Evolutionary conservation across 371 early-diverging fungal species (phyloP), one percentile per base, ranked within the genome.

Genomic region (Nematocida parisii): DNA sequence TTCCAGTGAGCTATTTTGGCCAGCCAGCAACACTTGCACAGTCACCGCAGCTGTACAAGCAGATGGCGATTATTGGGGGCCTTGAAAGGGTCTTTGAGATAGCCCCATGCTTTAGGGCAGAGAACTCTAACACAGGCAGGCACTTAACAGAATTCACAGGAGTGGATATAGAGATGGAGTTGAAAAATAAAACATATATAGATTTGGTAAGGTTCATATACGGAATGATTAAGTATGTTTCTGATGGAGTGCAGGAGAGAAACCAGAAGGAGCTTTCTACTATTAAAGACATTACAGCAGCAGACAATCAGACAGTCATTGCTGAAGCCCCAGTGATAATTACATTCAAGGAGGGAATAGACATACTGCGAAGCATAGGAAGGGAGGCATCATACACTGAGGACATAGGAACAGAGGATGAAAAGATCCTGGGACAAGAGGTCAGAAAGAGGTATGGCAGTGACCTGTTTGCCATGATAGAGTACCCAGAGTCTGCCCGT

Each of bases 131-230:
- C 87, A 97, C 97, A 20, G 96, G 95, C 87, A 91, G 98, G 56
- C 98, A 99, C 88, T 92, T 99, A 93, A 96, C 96, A 83, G 99
- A 99, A 87, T 99, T 95, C 89, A 91, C 94, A 47, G 97, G 97
- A 61, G 91, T 98, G 74, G 99, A 99, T 93, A 86, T 98, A 88
- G 99, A 99, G 88, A 97, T 96, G 95, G 93, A 96, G 9, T 52
- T 73, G 24, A 93, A 97, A 86, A 91, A 93, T 74, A 94, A 93
- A 87, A 94, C 94, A 85, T 99, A 98, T 88, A 93, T 94, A 82
- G 96, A 97, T 89, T 91, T 95, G 27, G 88, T 97, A 77, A 91
- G 94, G 68, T 83, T 94, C 54, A 89, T 97, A 60, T 96, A 93
- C 86, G 90, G 91, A 54, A 89, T 97, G 82, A 93, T 99, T 86